These are phyloP conservation scores for Petrea volubilis DNA, from an alignment of 257 asterid species.

Conservation along the genomic window DNA sequence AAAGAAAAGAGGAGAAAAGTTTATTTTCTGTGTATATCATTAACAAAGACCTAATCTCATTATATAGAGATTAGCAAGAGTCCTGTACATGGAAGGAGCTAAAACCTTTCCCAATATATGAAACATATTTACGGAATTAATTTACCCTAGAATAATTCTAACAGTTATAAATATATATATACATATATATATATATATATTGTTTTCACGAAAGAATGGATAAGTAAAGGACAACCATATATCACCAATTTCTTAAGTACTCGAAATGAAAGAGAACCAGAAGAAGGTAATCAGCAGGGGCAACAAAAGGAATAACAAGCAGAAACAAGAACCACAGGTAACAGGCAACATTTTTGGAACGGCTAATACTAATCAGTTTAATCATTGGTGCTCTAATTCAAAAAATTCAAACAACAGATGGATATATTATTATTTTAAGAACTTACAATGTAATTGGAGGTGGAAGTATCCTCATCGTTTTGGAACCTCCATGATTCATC, in stretches of 20 bases:
- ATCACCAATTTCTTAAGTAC: conserved; percentile 1
- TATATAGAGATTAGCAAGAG: too few relatives aligned
- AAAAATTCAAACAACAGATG: background rate
- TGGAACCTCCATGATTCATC: conserved; percentile 77
- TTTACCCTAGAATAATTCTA: too few relatives aligned
- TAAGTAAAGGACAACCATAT: too few relatives aligned
- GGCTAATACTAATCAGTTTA: conserved; percentile 4
- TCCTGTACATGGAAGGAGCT: too few relatives aligned
- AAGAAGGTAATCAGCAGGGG: background rate
- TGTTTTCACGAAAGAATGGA: too few relatives aligned
- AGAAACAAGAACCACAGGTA: conserved; percentile 3
- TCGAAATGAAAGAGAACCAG: background rate
- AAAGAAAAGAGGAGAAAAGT: too few relatives aligned
- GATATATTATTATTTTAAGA: conserved; percentile 4
- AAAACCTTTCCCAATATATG: too few relatives aligned
- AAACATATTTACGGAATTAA: too few relatives aligned
- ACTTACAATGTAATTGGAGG: conserved; percentile 79
- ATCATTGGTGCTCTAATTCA: background rate
- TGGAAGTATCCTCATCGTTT: conserved; percentile 67
- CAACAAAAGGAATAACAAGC: background rate
- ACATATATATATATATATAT: too few relatives aligned
- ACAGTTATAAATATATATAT: too few relatives aligned
- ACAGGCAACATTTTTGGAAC: conserved; percentile 3
- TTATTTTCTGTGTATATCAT: too few relatives aligned
- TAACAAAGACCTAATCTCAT: too few relatives aligned